Conservation (phyloP, 129 eudicot species). For the Escallonia herrerae region DNA sequence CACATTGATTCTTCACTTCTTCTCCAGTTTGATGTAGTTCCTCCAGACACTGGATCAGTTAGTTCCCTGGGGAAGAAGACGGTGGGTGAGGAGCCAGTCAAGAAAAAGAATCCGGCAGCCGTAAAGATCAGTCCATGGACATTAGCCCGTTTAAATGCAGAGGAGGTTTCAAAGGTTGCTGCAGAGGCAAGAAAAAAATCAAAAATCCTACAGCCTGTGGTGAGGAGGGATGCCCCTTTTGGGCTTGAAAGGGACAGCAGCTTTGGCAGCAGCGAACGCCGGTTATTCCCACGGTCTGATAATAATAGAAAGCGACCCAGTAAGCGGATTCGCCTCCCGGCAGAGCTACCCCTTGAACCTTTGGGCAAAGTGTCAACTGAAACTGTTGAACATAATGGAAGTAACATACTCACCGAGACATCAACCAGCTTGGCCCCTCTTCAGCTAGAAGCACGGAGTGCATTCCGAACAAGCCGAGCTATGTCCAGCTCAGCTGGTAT, state of each 20-base stretch:
- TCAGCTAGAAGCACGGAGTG: conserved; percentile 71
- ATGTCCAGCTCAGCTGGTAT: conserved; percentile 36
- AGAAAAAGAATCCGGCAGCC: conserved; percentile 73
- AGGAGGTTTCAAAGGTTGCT: conserved; percentile 91
- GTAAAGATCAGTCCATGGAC: conserved; percentile 99
- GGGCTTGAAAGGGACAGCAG: conserved; percentile 56
- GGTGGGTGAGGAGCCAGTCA: conserved; percentile 45
- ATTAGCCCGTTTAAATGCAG: conserved; percentile 81
- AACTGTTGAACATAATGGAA: conserved; percentile 13
- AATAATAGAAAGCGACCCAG: conserved; percentile 55
- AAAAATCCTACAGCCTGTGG: conserved; percentile 73
- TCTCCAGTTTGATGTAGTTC: conserved; percentile 83
- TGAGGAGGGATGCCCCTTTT: conserved; percentile 35
- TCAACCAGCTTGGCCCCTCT: conserved; percentile 51
- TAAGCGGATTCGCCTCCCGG: conserved; percentile 65
- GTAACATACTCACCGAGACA: conserved; percentile 14
- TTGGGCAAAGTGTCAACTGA: conserved; percentile 19
- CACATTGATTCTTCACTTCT: not conserved
- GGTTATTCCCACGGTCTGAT: conserved; percentile 42
- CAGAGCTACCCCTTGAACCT: conserved; percentile 46
- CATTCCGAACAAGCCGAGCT: conserved; percentile 36
- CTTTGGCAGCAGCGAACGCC: conserved; percentile 64
- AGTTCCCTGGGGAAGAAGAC: conserved; percentile 79
- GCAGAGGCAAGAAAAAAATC: conserved; percentile 97
- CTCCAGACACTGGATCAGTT: conserved; percentile 77